A percentile compares a stretch with the other conserved stretches of the same genome.
These are phyloP conservation scores for Haplosporangium gracile DNA, from an alignment of 192 early-diverging fungal species.

Conservation along the genomic window DNA sequence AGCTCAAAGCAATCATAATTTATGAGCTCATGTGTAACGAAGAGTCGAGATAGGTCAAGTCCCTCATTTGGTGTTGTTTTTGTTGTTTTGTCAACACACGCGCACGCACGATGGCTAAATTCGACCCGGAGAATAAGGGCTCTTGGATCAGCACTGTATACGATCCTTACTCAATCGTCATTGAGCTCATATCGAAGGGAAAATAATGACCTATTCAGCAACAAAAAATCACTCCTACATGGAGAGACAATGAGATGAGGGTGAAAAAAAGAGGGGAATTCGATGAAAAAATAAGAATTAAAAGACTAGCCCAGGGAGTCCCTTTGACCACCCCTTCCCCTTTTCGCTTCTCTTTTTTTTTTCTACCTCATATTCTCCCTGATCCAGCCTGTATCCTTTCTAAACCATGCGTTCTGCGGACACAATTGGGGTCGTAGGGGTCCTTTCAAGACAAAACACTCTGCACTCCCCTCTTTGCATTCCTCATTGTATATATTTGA, in stretches of 20 bases:
- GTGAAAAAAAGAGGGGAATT: neutral
- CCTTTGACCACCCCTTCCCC: neutral
- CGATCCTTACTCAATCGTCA: neutral
- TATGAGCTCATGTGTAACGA: slow-evolving; percentile 5
- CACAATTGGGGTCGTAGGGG: neutral
- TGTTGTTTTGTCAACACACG: neutral
- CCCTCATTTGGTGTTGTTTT: neutral
- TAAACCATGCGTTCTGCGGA: neutral
- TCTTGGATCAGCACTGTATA: slow-evolving; percentile 1
- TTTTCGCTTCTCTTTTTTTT: neutral
- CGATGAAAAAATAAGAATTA: neutral
- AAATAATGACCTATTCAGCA: neutral
- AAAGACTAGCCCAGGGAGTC: neutral
- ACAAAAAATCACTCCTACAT: neutral
- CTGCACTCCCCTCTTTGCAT: neutral
- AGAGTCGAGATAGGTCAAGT: slow-evolving; percentile 2
- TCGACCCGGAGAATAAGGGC: slow-evolving; percentile 1
- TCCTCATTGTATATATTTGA: neutral
- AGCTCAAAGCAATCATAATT: neutral
- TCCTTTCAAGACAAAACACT: neutral
- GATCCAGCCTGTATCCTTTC: neutral
- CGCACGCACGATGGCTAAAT: slow-evolving; percentile 3
- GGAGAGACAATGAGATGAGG: neutral
- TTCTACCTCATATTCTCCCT: neutral
- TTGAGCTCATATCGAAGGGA: neutral